Evolutionary conservation across 495 filamentous ascomycete genomes (phyloP), one percentile per base, ranked within the genome.

Genomic region (Neurospora sp.): DNA sequence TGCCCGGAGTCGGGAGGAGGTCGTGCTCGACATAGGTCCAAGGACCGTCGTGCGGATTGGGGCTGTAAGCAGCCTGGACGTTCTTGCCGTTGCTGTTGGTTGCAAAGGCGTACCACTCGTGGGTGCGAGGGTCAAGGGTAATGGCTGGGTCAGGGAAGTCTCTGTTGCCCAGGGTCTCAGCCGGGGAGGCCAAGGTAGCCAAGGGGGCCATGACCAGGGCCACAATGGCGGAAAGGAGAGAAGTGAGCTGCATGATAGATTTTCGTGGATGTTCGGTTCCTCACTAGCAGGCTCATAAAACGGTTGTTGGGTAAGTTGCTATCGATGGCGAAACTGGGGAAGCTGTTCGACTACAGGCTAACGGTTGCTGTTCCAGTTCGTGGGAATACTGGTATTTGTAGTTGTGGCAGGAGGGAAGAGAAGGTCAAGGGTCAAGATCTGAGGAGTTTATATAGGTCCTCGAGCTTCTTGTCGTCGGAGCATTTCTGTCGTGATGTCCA

Each of bases 71-170:
- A 12, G 78, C 78, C 72, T 83, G 81, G 0, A 81, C 70, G 18
- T 83, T 75, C 40, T 79, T 77, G 22, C 70, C 73, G 69, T 79
- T 75, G 38, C 70, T 71, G 14, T 72, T 59, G 14, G 79, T 82
- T 22, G 78, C 80, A 41, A 82, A 83, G 53, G 78, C 75, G 73
- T 80, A 83, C 77, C 77, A 83, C 16, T 73, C 75, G 10, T 70
- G 68, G 10, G 75, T 72, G 3, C 76, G 73, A 12, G 69, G 71
- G 48, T 81, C 77, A 61, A 76, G 73, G 69, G 79, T 42, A 8
- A 83, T 75, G 38, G 77, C 75, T 3, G 79, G 81, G 71, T 82
- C 79, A 5, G 81, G 76, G 73, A 83, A 83, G 66, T 83, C 68
- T 20, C 46, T 70, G 59, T 73, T 73, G 20, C 74, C 74, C 18